Evolutionary conservation across 768 basidiomycete species (phyloP), one percentile per base, ranked within the genome.

Genomic region (Tulasnella sp.): DNA sequence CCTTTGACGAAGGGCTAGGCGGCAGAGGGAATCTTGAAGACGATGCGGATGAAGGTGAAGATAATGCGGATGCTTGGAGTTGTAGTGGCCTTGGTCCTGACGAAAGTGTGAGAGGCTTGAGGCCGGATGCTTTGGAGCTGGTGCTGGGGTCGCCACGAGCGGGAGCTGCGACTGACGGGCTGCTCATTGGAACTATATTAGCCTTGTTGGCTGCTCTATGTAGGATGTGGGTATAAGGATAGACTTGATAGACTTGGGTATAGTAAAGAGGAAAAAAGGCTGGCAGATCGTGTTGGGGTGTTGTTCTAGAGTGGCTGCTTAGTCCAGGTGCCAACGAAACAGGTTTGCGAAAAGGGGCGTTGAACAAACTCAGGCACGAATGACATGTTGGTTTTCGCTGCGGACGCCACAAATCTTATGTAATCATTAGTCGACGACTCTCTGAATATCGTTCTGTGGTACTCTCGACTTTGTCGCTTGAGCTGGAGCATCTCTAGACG

Each of bases 371-470:
- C 40, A 64, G n/a, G 52, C 19, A n/a, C 36, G 54, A 88, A n/a
- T n/a, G n/a, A 81, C 88, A 64, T 31, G 58, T 64, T 31, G 58
- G 58, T 15, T 64, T 64, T 64, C 58, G 25, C 25, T 25, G 58
- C 8, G 5, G 6, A 17, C n/a, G n/a, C n/a, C 54, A n/a, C 54
- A 22, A n/a, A 3, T 4, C 42, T 58, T 58, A 52, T 52, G 49
- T 29, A 58, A 58, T n/a, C n/a, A n/a, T n/a, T n/a, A n/a, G 25
- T 14, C 29, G 54, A 12, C 54, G 14, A 14, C 54, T 58, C 22
- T 8, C n/a, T 8, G 42, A 42, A n/a, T n/a, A n/a, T n/a, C n/a
- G n/a, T n/a, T n/a, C n/a, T n/a, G n/a, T n/a, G n/a, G n/a, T n/a
- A n/a, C n/a, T n/a, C n/a, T n/a, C n/a, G n/a, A n/a, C n/a, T n/a